Percentiles rank a stretch among this genome's conserved stretches.
Conservation (phyloP, 192 early-diverging fungal species). For the Backusella circina region DNA sequence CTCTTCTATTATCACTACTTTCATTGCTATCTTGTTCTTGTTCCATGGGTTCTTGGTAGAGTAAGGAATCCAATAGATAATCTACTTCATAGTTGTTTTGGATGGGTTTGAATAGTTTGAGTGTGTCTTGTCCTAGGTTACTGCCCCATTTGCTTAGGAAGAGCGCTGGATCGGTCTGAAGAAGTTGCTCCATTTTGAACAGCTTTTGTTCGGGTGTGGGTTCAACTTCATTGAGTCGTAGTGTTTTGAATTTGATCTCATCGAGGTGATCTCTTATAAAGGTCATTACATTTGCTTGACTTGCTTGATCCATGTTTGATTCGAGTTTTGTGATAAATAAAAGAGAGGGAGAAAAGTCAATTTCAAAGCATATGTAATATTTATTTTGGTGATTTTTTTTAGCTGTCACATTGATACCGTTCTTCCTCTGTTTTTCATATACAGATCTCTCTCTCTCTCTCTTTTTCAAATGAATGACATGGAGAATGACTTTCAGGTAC, state of each 20-base stretch:
- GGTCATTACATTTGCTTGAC: constrained; percentile 1
- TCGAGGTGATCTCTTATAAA: constrained; percentile 25
- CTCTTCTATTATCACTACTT: not conserved
- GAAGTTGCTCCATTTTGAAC: constrained; percentile 14
- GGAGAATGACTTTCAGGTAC: constrained; percentile 2
- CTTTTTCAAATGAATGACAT: constrained; percentile 3
- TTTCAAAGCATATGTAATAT: not conserved
- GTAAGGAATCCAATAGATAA: constrained; percentile 24
- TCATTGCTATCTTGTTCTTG: not conserved
- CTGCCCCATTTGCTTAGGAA: constrained; percentile 42
- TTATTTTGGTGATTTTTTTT: not conserved
- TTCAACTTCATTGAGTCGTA: constrained; percentile 30
- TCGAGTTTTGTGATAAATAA: not conserved
- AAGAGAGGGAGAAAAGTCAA: not conserved
- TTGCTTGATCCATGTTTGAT: constrained; percentile 5
- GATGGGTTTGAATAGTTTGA: constrained; percentile 25
- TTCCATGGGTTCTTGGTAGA: not conserved
- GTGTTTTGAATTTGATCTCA: constrained; percentile 33
- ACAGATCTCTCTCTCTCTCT: no score
- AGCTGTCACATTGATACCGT: not conserved
- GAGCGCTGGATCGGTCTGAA: constrained; percentile 33
- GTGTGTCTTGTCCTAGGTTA: constrained; percentile 20
- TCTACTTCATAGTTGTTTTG: constrained; percentile 39
- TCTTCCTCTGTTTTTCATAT: not conserved
- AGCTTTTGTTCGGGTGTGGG: constrained; percentile 23